Base-by-base conservation (phyloP, 2,329 filamentous ascomycete species). In the Arthrobotrys sphaeroides region DNA sequence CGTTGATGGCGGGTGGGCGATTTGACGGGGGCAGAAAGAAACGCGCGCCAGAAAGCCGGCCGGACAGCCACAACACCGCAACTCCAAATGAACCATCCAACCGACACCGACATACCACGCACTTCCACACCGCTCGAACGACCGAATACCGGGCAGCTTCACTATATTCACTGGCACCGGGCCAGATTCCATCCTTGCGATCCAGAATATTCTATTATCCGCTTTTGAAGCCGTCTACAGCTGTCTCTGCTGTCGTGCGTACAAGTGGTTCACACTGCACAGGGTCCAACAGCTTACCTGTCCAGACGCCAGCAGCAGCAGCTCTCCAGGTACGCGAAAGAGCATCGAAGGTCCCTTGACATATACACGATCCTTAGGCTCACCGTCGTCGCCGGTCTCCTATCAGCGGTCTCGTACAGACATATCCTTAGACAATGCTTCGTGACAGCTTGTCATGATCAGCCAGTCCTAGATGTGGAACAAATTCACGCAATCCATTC, bases 401-500 rank as follows among this genome's bases (percentile, higher is more conserved):
- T n/a, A n/a, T n/a, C n/a, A n/a, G n/a, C n/a, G n/a, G n/a, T n/a
- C n/a, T n/a, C n/a, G n/a, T n/a, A n/a, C n/a, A 55, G 31, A 38
- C 51, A 18, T 55, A 24, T 38, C 43, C 18, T 22, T 53, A 53
- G 69, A 74, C 57, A 57, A 74, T 74, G 62, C 53, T 74, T 62
- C 70, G 70, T 74, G 70, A 57, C 70, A 26, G 55, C 70, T 64
- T 47, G 70, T 74, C 70, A 74, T 68, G 55, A 68, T 60, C 62
- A 74, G 55, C 57, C 45, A 68, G 47, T 68, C 70, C 53, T 67
- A 68, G 66, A 76, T 76, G 73, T 76, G 73, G 73, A 76, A 76
- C 57, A 76, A 76, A 66, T 76, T 76, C 73, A 76, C 73, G 38
- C 73, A 76, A 33, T 76, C 73, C 49, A 69, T 70, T 47, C 65